A percentile compares a stretch with the other conserved stretches of the same genome.
These are phyloP conservation scores for Gossypium thurberi DNA, from an alignment of 345 rosid genomes.

Conservation along the genomic window DNA sequence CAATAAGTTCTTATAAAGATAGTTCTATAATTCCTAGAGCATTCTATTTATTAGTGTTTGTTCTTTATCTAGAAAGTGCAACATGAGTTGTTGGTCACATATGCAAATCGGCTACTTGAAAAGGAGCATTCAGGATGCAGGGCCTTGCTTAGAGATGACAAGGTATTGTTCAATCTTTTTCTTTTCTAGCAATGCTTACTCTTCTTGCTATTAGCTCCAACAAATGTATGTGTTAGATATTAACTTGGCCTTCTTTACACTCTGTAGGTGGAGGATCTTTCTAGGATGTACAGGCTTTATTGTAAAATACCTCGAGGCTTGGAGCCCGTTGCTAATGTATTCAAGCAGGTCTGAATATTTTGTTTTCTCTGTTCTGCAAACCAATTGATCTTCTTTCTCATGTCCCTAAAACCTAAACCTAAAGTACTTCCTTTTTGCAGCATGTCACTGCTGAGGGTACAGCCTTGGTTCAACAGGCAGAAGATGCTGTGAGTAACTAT, in stretches of 20 bases:
- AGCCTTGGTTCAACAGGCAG: constrained; percentile 83
- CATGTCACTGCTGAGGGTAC: constrained; percentile 88
- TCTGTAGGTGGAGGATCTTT: constrained; percentile 78
- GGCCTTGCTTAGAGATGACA: constrained; percentile 82
- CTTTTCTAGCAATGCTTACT: neutral
- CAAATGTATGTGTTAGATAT: neutral
- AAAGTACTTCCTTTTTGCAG: constrained; percentile 30
- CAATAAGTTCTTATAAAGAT: neutral
- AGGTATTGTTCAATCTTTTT: constrained; percentile 35
- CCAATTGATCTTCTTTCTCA: neutral
- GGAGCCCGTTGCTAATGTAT: constrained; percentile 76
- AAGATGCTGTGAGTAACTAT: constrained; percentile 80
- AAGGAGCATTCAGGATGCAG: constrained; percentile 91
- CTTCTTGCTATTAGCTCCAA: neutral
- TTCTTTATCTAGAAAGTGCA: constrained; percentile 68
- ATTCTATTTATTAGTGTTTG: constrained; percentile 7
- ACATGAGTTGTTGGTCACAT: constrained; percentile 64
- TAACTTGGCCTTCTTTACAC: neutral
- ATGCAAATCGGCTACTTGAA: constrained; percentile 65
- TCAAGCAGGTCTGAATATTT: constrained; percentile 66
- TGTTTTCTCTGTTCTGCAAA: neutral
- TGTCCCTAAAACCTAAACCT: neutral
- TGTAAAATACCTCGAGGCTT: constrained; percentile 62
- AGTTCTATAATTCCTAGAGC: neutral
- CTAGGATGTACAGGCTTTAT: constrained; percentile 92